A percentile compares a stretch with the other conserved stretches of the same genome.
Evolutionary conservation across 1,284 basidiomycete genomes (phyloP).

Genomic region (Gymnopus androsaceus): DNA sequence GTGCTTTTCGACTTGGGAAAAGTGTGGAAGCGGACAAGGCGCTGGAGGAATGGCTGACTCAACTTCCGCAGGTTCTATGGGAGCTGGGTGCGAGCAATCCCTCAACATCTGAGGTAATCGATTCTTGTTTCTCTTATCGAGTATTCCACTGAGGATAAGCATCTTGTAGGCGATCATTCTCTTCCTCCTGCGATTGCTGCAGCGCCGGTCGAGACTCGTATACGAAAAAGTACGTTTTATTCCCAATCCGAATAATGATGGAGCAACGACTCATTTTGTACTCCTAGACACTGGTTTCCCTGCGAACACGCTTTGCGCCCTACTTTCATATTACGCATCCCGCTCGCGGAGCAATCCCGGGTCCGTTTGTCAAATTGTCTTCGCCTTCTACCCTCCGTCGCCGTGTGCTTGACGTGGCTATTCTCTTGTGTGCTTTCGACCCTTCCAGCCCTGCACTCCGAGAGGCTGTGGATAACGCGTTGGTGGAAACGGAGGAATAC

Average conservation of each 20-base stretch:
- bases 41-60: conserved; percentile 59
- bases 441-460: conserved; percentile 12
- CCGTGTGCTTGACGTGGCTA: conserved; percentile 53
- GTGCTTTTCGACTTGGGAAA: conserved; percentile 45
- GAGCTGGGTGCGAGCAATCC: conserved; percentile 69
- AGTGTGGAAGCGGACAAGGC: conserved; percentile 35
- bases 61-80: conserved; percentile 82
- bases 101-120: conserved; percentile 55
- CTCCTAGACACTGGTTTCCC: conserved; percentile 40
- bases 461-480: conserved; percentile 13
- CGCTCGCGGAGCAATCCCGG: conserved; percentile 63
- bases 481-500: conserved; percentile 12
- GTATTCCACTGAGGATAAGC: conserved; percentile 6
- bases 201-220: conserved; percentile 52
- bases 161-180: conserved; percentile 55
- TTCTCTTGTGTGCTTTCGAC: conserved; percentile 25
- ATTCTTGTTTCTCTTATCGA: conserved; percentile 4
- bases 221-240: conserved; percentile 21
- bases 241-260: not conserved
- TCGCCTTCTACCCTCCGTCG: conserved; percentile 10
- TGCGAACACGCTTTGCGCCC: conserved; percentile 66
- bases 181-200: conserved; percentile 61
- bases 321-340: conserved; percentile 80
- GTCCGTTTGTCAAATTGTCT: conserved; percentile 72
- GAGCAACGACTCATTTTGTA: conserved; percentile 19